These are phyloP conservation scores for Spatholobus suberectus DNA, from an alignment of 306 rosid species.

Conservation along the genomic window DNA sequence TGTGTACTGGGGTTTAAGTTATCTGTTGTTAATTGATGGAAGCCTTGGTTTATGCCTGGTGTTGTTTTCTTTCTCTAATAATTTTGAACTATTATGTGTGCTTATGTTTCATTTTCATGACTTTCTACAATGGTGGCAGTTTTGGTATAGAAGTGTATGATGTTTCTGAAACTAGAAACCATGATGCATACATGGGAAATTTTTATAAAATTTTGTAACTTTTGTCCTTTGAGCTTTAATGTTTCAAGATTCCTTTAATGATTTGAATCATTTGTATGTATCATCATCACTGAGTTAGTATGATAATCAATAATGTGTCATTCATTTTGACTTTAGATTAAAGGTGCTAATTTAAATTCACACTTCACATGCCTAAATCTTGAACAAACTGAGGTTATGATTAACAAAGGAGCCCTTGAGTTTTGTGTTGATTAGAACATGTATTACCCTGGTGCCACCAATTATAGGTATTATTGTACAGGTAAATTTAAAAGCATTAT, in stretches of 20 bases:
- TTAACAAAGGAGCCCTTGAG: slow-evolving; percentile 79
- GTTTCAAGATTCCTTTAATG: not conserved
- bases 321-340: slow-evolving; percentile 55
- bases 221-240: not conserved
- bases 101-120: slow-evolving; percentile 39
- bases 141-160: slow-evolving; percentile 68
- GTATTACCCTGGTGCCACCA: slow-evolving; percentile 88
- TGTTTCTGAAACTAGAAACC: slow-evolving; percentile 57
- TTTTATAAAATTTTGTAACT: not conserved
- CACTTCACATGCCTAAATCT: slow-evolving; percentile 60
- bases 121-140: slow-evolving; percentile 69
- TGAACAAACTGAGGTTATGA: slow-evolving; percentile 73
- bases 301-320: slow-evolving; percentile 28
- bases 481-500: slow-evolving; percentile 49
- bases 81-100: not conserved
- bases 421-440: slow-evolving; percentile 84
- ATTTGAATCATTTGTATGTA: not conserved
- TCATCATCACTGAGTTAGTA: not conserved
- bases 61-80: not conserved
- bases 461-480: slow-evolving; percentile 94
- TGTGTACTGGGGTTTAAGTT: not conserved
- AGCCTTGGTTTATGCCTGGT: not conserved
- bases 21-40: slow-evolving; percentile 9
- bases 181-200: slow-evolving; percentile 65
- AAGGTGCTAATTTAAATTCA: slow-evolving; percentile 64